Conservation (phyloP, 2,329 filamentous ascomycete genomes). For the Talaromyces sp. region DNA sequence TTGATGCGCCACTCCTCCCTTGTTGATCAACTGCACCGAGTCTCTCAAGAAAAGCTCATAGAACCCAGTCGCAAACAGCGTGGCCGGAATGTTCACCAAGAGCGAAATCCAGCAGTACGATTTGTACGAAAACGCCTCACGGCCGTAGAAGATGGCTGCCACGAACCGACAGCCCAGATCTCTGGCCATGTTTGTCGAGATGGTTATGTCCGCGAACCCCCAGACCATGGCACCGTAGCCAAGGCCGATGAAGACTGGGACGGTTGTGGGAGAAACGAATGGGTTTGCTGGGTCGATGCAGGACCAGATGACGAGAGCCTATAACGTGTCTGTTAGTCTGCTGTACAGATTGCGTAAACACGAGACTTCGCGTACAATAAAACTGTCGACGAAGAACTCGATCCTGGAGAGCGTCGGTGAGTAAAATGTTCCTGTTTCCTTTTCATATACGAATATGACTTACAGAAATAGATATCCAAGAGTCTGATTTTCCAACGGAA, state of each 20-base stretch:
- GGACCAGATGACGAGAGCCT: slow-evolving; percentile 54
- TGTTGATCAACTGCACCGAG: slow-evolving; percentile 47
- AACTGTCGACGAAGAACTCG: slow-evolving; percentile 56
- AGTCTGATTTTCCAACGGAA: slow-evolving; percentile 48
- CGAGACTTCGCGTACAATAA: slow-evolving; percentile 39
- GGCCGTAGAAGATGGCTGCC: slow-evolving; percentile 53
- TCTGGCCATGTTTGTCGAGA: slow-evolving; percentile 54
- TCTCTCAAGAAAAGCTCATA: slow-evolving; percentile 54
- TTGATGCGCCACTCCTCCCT: slow-evolving; percentile 47
- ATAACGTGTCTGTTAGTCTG: not conserved
- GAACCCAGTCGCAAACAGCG: slow-evolving; percentile 49
- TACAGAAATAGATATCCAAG: slow-evolving; percentile 52
- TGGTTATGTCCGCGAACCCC: slow-evolving; percentile 53
- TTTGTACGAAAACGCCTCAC: slow-evolving; percentile 44
- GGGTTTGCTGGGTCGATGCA: slow-evolving; percentile 55
- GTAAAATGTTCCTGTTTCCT: not conserved
- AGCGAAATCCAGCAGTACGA: slow-evolving; percentile 51
- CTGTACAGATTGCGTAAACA: not conserved
- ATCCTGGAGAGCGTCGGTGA: slow-evolving; percentile 22
- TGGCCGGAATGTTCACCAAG: slow-evolving; percentile 54
- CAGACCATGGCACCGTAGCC: slow-evolving; percentile 52
- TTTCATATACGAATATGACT: not conserved
- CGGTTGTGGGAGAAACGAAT: slow-evolving; percentile 45
- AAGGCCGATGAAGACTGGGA: slow-evolving; percentile 53
- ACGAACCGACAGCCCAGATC: slow-evolving; percentile 57